These are phyloP conservation scores for Fraxinus pennsylvanica DNA, from an alignment of 257 asterid genomes.

Conservation along the genomic window DNA sequence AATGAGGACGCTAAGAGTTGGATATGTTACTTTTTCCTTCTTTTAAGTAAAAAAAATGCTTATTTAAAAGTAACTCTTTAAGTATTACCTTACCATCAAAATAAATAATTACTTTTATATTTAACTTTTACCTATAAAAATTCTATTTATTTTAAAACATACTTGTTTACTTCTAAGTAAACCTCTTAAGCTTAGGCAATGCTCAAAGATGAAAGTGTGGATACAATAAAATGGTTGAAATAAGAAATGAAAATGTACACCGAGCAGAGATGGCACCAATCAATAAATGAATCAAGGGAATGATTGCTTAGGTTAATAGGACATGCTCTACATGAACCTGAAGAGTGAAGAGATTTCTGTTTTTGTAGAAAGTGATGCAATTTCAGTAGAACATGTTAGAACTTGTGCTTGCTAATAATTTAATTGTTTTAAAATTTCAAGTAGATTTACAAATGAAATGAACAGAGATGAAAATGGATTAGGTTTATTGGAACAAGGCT, in stretches of 20 bases:
- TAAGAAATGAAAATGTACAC: not conserved
- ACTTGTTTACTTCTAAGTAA: not conserved
- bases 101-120: not conserved
- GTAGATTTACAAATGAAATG: too few relatives aligned
- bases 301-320: not conserved
- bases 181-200: not conserved
- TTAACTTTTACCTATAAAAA: not conserved
- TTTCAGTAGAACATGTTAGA: too few relatives aligned
- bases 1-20: not conserved
- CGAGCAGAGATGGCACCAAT: not conserved
- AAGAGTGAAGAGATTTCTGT: too few relatives aligned
- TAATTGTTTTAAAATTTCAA: too few relatives aligned
- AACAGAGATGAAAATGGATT: too few relatives aligned
- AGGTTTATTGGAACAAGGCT: not conserved
- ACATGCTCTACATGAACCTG: too few relatives aligned
- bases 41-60: not conserved
- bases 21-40: not conserved
- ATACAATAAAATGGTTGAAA: not conserved
- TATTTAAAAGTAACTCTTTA: not conserved
- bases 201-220: not conserved
- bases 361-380: too few relatives aligned
- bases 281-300: not conserved
- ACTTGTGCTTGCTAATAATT: too few relatives aligned
- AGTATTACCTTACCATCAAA: not conserved
- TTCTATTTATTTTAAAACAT: not conserved